Evolutionary conservation across 768 basidiomycete species (phyloP).

Genomic region (Boletales sp.): DNA sequence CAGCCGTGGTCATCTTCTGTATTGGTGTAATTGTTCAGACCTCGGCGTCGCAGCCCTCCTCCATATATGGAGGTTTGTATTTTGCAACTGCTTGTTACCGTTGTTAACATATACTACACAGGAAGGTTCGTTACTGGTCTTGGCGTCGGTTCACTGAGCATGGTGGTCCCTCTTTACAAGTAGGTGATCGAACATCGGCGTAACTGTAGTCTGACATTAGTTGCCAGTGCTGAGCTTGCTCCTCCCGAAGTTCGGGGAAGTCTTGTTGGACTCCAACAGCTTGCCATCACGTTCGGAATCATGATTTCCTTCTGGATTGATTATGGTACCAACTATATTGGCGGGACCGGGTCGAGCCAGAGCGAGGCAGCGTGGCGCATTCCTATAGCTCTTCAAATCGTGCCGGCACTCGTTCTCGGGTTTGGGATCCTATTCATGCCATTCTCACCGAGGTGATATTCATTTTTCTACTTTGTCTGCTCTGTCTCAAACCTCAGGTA

Average conservation of each 20-base stretch:
- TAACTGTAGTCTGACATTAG: background rate
- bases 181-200: slow-evolving; percentile 3
- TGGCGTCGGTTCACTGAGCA: slow-evolving; percentile 76
- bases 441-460: slow-evolving; percentile 62
- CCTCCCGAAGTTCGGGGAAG: slow-evolving; percentile 82
- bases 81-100: background rate
- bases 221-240: slow-evolving; percentile 47
- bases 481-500: background rate
- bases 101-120: slow-evolving; percentile 1
- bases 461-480: background rate
- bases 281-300: slow-evolving; percentile 79
- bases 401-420: slow-evolving; percentile 69
- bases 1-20: slow-evolving; percentile 59
- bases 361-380: slow-evolving; percentile 73
- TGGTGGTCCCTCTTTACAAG: slow-evolving; percentile 83
- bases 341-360: slow-evolving; percentile 55
- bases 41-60: slow-evolving; percentile 49
- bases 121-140: slow-evolving; percentile 77
- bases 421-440: slow-evolving; percentile 75
- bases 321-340: slow-evolving; percentile 65
- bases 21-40: slow-evolving; percentile 76
- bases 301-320: slow-evolving; percentile 56
- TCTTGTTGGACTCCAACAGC: slow-evolving; percentile 76
- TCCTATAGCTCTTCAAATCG: slow-evolving; percentile 69
- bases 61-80: slow-evolving; percentile 60